A percentile compares a stretch with the other conserved stretches of the same genome.
Evolutionary conservation across 2,329 filamentous ascomycete genomes (phyloP).

Genomic region (Penicillium sp.): DNA sequence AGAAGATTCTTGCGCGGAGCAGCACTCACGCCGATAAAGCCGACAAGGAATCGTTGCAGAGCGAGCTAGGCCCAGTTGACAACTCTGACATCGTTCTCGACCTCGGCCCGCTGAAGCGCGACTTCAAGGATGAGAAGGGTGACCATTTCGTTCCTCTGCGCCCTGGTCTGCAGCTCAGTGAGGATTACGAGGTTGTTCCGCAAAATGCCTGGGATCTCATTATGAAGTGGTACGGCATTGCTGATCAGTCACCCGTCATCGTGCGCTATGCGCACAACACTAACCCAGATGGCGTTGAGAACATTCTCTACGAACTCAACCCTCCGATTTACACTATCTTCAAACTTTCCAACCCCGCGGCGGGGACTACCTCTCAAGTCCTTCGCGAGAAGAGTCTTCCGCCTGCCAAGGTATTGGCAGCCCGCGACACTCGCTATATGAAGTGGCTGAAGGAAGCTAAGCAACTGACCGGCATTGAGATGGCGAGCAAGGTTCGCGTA

Average conservation of each 20-base stretch:
- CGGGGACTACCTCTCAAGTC: slow-evolving; percentile 57
- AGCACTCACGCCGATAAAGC: slow-evolving; percentile 55
- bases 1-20: slow-evolving; percentile 66
- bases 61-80: slow-evolving; percentile 75
- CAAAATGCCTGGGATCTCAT: slow-evolving; percentile 78
- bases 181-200: slow-evolving; percentile 75
- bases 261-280: slow-evolving; percentile 76
- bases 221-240: slow-evolving; percentile 76
- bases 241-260: slow-evolving; percentile 67
- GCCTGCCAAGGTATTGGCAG: slow-evolving; percentile 67
- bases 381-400: slow-evolving; percentile 61
- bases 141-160: slow-evolving; percentile 69
- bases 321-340: slow-evolving; percentile 83
- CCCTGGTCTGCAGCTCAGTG: slow-evolving; percentile 60
- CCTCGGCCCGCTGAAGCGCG: slow-evolving; percentile 40
- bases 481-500: slow-evolving; percentile 71
- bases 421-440: slow-evolving; percentile 66
- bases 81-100: slow-evolving; percentile 77
- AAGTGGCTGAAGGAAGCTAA: slow-evolving; percentile 77
- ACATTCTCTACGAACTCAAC: slow-evolving; percentile 78
- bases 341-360: slow-evolving; percentile 64
- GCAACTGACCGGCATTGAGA: slow-evolving; percentile 62
- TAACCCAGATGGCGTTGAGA: slow-evolving; percentile 55
- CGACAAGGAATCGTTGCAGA: slow-evolving; percentile 59
- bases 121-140: slow-evolving; percentile 46